Base-by-base conservation (phyloP, 1,139 yeast species). In the Lodderomyces orthopsilosis region DNA sequence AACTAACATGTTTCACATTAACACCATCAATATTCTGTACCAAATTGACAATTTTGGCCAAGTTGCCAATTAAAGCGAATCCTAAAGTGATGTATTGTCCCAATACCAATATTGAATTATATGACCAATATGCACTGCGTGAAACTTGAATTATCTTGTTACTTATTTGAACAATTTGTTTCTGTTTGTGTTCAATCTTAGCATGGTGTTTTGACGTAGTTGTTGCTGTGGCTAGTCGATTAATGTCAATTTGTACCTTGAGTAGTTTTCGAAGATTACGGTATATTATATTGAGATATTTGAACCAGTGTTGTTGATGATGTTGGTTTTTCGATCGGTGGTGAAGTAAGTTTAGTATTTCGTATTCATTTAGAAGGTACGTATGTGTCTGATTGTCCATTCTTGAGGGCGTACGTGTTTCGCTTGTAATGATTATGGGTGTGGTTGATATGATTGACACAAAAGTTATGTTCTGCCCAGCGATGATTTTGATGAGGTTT, bases 31-130 rank as follows among this genome's bases (percentile, higher is more conserved):
- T 57, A 24, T 62, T 54, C 6, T 56, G 53, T 35, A 75, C 59
- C 35, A 71, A 40, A 1, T 50, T 48, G 49, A 70, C 61, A 3
- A 87, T 55, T 46, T 73, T 70, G 1, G 88, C 74, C 35, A 81
- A 51, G 18, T 68, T 46, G 0, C 87, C 95, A 4, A 88, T 55
- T 40, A 89, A 61, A 0, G 86, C 79, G 49, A 90, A 72, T 1
- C 95, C 96, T 12, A 89, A 62, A 2, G 84, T 75, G 6, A 88
- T 72, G 56, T 83, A 90, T 57, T 90, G 96, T 0, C 93, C 95
- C 46, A 85, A 71, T 0, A 86, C 82, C 6, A 89, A 68, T 0
- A 90, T 72, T 0, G 83, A 76, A 57, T 85, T 81, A 53, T 86
- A 85, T 22, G 79, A 78, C 41, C 41, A 43, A 58, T 77, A 84